Conservation (phyloP, 2,329 filamentous ascomycete species). For the Pseudocercospora fuligena region DNA sequence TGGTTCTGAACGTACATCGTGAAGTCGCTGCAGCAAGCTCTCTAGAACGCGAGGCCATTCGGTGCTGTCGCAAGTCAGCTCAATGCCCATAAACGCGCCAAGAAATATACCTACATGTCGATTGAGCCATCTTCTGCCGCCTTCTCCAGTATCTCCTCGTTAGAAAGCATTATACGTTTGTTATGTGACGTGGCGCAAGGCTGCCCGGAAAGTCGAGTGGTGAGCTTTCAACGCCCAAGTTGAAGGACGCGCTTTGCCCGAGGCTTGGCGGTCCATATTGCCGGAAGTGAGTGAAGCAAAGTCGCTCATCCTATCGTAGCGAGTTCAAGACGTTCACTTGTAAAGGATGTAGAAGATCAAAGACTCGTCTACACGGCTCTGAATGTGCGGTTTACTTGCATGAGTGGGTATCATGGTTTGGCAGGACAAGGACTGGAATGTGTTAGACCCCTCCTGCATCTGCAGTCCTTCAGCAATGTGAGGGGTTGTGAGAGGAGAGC, state of each 20-base stretch:
- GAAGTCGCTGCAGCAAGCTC: conserved; percentile 69
- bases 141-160: conserved; percentile 58
- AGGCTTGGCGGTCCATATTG: background rate
- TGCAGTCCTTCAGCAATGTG: background rate
- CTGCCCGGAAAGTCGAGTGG: background rate
- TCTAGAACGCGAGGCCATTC: conserved; percentile 72
- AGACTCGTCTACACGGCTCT: background rate
- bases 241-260: background rate
- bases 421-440: background rate
- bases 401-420: conserved; percentile 5
- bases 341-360: background rate
- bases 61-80: conserved; percentile 55
- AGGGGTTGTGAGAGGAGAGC: conserved; percentile 4
- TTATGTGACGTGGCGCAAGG: conserved; percentile 31
- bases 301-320: background rate
- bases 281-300: background rate
- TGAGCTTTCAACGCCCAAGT: background rate
- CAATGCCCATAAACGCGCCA: conserved; percentile 32
- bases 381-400: background rate
- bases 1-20: conserved; percentile 57
- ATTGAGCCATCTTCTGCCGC: conserved; percentile 64
- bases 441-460: conserved; percentile 2
- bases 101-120: conserved; percentile 53
- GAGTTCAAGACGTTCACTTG: background rate
- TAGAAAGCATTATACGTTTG: conserved; percentile 35